phyloP scores from a whole-genome alignment of 148 eudicot genomes.

The Rhododendron vialii region DNA sequence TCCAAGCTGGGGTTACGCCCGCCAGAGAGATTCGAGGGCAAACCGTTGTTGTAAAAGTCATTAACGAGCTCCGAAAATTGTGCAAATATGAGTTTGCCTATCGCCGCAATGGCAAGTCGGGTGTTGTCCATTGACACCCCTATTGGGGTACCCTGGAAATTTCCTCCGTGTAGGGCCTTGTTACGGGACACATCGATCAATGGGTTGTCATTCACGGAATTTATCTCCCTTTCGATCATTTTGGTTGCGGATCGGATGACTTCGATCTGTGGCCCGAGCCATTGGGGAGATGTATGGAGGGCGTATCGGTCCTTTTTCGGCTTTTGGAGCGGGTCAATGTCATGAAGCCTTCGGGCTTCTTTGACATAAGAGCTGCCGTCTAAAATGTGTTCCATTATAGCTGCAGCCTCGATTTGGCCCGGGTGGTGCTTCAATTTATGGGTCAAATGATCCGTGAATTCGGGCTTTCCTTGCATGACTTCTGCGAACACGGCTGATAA shows the following conservation, averaged over 20 bases:
- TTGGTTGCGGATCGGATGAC: slow-evolving; percentile 36
- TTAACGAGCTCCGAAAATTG: slow-evolving; percentile 44
- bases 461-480: slow-evolving; percentile 18
- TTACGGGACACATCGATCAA: slow-evolving; percentile 39
- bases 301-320: slow-evolving; percentile 41
- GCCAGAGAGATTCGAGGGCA: slow-evolving; percentile 36
- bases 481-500: slow-evolving; percentile 32
- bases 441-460: slow-evolving; percentile 39
- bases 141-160: slow-evolving; percentile 46
- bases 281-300: slow-evolving; percentile 39
- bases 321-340: slow-evolving; percentile 36
- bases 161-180: slow-evolving; percentile 44
- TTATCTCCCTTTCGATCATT: slow-evolving; percentile 37
- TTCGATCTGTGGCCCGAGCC: slow-evolving; percentile 46
- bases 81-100: slow-evolving; percentile 44
- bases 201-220: slow-evolving; percentile 43
- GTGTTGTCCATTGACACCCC: slow-evolving; percentile 46
- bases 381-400: slow-evolving; percentile 37
- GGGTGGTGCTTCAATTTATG: slow-evolving; percentile 46
- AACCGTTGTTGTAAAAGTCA: slow-evolving; percentile 44
- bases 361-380: slow-evolving; percentile 30
- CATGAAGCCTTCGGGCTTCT: slow-evolving; percentile 29
- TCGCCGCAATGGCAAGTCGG: slow-evolving; percentile 33
- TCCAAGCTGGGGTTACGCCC: slow-evolving; percentile 39
- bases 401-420: slow-evolving; percentile 47